Evolutionary conservation across 2,329 filamentous ascomycete species (phyloP).

Genomic region (Cordyceps militaris): DNA sequence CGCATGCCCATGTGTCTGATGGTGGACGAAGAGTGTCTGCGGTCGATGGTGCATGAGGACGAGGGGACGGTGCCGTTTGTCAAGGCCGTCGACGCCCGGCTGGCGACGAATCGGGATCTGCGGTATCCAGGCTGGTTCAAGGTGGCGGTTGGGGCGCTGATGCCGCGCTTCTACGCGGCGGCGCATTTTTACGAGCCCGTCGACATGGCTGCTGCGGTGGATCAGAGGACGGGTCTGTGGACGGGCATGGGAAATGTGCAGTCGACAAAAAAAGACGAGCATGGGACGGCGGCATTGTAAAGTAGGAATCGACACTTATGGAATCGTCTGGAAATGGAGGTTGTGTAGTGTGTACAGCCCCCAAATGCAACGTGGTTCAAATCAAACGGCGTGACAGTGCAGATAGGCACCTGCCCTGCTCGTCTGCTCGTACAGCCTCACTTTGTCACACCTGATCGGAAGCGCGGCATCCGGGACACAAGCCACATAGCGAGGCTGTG

Average conservation of each 20-base stretch:
- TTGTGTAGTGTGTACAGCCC: too few species aligned
- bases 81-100: background rate
- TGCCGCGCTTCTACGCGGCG: conserved; percentile 1
- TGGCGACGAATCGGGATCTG: conserved; percentile 1
- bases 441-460: background rate
- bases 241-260: background rate
- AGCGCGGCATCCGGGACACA: background rate
- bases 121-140: background rate
- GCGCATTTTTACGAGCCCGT: background rate
- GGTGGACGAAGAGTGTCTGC: conserved; percentile 4
- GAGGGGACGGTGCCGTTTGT: background rate
- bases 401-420: too few species aligned
- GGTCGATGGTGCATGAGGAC: background rate
- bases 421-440: background rate
- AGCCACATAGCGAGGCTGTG: background rate
- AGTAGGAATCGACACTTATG: too few species aligned
- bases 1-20: conserved; percentile 7
- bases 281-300: background rate
- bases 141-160: background rate
- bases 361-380: too few species aligned
- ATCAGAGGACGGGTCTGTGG: background rate
- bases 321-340: too few species aligned
- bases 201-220: background rate
- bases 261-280: background rate
- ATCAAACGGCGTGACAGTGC: background rate